phyloP scores from a whole-genome alignment of 331 rosid genomes.

The Stylosanthes scabra region DNA sequence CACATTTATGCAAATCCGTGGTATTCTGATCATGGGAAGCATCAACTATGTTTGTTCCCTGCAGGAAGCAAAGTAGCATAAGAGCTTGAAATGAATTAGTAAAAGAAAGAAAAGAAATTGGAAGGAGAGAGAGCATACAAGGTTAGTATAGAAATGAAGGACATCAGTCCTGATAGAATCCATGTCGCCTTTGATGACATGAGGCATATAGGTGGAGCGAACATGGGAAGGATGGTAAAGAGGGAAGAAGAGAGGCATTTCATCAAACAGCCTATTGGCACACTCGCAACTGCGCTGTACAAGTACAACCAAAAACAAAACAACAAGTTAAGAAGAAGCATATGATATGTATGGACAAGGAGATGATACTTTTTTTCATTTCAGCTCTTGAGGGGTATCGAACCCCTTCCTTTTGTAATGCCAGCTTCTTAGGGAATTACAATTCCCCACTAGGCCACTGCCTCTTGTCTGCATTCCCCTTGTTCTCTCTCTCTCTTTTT shows the following conservation, averaged over 20 bases:
- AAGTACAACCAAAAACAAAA: conserved; percentile 11
- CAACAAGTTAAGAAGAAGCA: neutral
- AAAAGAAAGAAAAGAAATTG: conserved; percentile 13
- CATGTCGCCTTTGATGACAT: conserved; percentile 93
- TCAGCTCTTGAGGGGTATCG: too few species aligned
- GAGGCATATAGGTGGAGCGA: too few species aligned
- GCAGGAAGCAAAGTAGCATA: conserved; percentile 44
- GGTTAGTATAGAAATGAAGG: conserved; percentile 64
- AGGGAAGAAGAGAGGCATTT: conserved; percentile 81
- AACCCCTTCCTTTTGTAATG: too few species aligned
- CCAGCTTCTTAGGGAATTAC: too few species aligned
- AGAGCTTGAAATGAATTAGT: conserved; percentile 34
- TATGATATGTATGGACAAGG: neutral
- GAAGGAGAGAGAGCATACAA: conserved; percentile 46
- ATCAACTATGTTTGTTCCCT: conserved; percentile 84
- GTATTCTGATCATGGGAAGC: conserved; percentile 94
- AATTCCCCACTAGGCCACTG: too few species aligned
- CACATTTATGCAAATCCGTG: conserved; percentile 91
- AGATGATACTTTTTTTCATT: too few species aligned
- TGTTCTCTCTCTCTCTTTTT: too few species aligned
- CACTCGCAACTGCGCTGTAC: conserved; percentile 69
- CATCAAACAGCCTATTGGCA: conserved; percentile 93
- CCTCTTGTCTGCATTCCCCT: neutral
- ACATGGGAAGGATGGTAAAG: conserved; percentile 56
- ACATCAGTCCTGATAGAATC: conserved; percentile 87